A percentile compares a stretch with the other conserved stretches of the same genome.
phyloP scores from a whole-genome alignment of 345 rosid genomes.

The Eucalyptus marginata region DNA sequence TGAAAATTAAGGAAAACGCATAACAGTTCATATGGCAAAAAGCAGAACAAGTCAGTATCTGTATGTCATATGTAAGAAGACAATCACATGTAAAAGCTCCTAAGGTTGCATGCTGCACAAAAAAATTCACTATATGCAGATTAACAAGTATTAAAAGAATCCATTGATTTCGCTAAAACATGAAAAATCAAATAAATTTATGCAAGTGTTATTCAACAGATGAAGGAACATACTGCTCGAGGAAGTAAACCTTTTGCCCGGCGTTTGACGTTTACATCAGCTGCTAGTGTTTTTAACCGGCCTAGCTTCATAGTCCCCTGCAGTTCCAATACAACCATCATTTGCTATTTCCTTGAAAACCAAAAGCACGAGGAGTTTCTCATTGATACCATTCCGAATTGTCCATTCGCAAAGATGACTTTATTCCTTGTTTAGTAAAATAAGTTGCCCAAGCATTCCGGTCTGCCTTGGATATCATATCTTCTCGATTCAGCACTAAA shows the following conservation, averaged over 20 bases:
- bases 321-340: not conserved
- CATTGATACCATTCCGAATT: slow-evolving; percentile 62
- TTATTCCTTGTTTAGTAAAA: slow-evolving; percentile 68
- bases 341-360: not conserved
- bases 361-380: not conserved
- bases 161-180: not conserved
- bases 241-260: slow-evolving; percentile 87
- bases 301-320: slow-evolving; percentile 83
- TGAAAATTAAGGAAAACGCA: not conserved
- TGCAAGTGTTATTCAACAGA: not conserved
- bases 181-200: not conserved
- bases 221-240: slow-evolving; percentile 42
- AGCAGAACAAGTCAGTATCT: not conserved
- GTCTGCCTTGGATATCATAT: slow-evolving; percentile 79
- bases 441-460: slow-evolving; percentile 93
- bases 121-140: not conserved
- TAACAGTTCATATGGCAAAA: not conserved
- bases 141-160: not conserved
- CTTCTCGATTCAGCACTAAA: slow-evolving; percentile 86
- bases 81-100: not conserved
- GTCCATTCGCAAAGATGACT: slow-evolving; percentile 69
- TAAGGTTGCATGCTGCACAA: not conserved
- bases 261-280: slow-evolving; percentile 66
- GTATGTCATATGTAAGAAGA: not conserved
- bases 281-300: slow-evolving; percentile 58